A percentile compares a stretch with the other conserved stretches of the same genome.
phyloP scores from a whole-genome alignment of 345 rosid genomes.

The Citrus inodora region DNA sequence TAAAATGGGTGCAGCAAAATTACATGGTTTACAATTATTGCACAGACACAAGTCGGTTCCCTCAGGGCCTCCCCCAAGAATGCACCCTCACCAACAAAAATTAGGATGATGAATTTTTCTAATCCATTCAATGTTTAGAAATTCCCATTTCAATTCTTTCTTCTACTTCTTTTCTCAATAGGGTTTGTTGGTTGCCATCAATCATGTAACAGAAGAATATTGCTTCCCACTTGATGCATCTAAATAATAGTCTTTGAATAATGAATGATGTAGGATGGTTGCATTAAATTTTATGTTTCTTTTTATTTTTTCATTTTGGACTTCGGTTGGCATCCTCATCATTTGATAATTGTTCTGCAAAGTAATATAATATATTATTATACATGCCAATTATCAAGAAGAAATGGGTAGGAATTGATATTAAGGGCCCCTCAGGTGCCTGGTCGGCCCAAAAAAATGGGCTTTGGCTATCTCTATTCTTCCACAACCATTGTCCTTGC shows the following conservation, averaged over 20 bases:
- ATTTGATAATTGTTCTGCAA: too few relatives aligned
- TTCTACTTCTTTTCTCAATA: too few relatives aligned
- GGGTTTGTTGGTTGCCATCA: too few relatives aligned
- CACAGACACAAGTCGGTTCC: slow-evolving; percentile 36
- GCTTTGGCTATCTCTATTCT: background rate
- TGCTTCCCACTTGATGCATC: background rate
- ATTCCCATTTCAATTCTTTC: background rate
- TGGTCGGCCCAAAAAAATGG: too few relatives aligned
- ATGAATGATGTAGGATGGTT: background rate
- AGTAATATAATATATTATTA: too few relatives aligned
- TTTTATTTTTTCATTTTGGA: too few relatives aligned
- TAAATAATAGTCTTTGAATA: background rate
- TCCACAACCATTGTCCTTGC: background rate
- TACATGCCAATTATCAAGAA: too few relatives aligned
- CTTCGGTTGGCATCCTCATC: too few relatives aligned
- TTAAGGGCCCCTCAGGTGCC: too few relatives aligned
- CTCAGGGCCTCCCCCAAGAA: slow-evolving; percentile 38
- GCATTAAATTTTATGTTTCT: too few relatives aligned
- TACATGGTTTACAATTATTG: slow-evolving; percentile 42
- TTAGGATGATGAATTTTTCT: background rate
- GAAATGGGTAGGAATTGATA: too few relatives aligned
- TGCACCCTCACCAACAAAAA: slow-evolving; percentile 18
- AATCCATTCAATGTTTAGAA: background rate
- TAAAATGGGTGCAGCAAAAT: slow-evolving; percentile 44
- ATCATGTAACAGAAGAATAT: background rate